Base-by-base conservation (phyloP, 352 stramenopile genomes). In the Pythium dissimile region DNA sequence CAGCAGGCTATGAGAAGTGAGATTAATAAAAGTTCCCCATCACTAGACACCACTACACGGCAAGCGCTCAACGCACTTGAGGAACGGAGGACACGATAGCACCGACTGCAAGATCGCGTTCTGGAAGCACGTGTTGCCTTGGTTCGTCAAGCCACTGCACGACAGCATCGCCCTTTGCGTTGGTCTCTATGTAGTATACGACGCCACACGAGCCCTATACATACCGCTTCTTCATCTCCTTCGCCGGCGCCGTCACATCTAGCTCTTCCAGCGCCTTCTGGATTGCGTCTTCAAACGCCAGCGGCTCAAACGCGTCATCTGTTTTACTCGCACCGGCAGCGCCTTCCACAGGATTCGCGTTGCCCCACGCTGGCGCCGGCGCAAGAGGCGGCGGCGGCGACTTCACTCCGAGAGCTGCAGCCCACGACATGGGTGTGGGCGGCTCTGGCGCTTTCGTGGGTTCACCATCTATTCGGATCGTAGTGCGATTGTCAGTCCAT, bases 61-160 rank as follows among this genome's bases (percentile, higher is more conserved):
- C 21, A 55, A 9, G 11, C 1, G 5, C 6, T 2, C 31, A 41
- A 76, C 75, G 35, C 56, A 94, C 84, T 94, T 94, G 41, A 91
- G 65, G 37, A 92, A 91, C 30, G 82, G 84, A 18, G 81, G 71
- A 54, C 84, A 94, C 15, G 80, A 72, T 21, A 94, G 62, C 15
- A 94, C 65, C 9, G 81, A 91, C 72, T 94, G 84, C 67, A 94
- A 72, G 47, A 91, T 94, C 12, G 89, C 84, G 54, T 94, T 94
- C 70, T 94, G 84, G 66, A 94, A 94, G 67, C 84, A 94, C 50
- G 84, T 94, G 52, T 94, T 94, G 64, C 84, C 84, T 53, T 94
- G 84, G 54, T 94, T 94, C 62, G 92, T 62, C 12, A 94, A 67
- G 1, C 84, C 84, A 55, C 78, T 90, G 34, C 16, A 61, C 18